Base-by-base conservation (phyloP, 805 yeast species). In the Scheffersomyces coipomensis region DNA sequence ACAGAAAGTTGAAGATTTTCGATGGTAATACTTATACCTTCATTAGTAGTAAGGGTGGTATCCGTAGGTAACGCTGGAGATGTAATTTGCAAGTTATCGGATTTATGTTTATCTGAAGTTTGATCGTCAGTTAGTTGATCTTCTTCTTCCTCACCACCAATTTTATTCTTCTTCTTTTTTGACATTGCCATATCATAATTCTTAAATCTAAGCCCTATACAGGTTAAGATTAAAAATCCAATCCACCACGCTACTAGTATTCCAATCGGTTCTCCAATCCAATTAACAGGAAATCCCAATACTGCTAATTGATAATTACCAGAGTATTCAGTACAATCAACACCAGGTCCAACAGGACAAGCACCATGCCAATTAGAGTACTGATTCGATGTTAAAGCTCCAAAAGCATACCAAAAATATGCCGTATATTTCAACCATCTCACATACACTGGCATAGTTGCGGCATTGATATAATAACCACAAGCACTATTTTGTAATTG, bases 361-460 rank as follows among this genome's bases (percentile, higher is more conserved):
- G 75, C 78, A 11, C 88, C 88, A 30, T 57, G 44, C 64, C 70
- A 85, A 24, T 73, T 76, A 1, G 84, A 68, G 53, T 77, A 88
- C 48, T 86, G 82, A 52, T 81, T 84, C 0, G 89, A 73, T 29
- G 75, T 51, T 40, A 82, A 52, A 2, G 81, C 81, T 2, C 93
- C 93, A 59, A 84, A 85, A 0, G 81, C 82, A 53, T 84, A 88
- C 87, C 90, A 88, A 37, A 83, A 71, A 54, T 77, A 85, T 0
- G 91, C 82, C 40, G 82, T 65, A 58, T 85, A 88, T 54, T 83
- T 85, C 4, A 83, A 74, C 96, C 96, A 88, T 25, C 88, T 70
- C 7, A 88, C 95, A 52, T 88, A 88, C 1, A 85, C 95, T 0
- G 95, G 95, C 80, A 87, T 73, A 1, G 78, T 71, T 6, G 70